phyloP scores from a whole-genome alignment of 148 eudicot species.

The Vaccinium darrowii region DNA sequence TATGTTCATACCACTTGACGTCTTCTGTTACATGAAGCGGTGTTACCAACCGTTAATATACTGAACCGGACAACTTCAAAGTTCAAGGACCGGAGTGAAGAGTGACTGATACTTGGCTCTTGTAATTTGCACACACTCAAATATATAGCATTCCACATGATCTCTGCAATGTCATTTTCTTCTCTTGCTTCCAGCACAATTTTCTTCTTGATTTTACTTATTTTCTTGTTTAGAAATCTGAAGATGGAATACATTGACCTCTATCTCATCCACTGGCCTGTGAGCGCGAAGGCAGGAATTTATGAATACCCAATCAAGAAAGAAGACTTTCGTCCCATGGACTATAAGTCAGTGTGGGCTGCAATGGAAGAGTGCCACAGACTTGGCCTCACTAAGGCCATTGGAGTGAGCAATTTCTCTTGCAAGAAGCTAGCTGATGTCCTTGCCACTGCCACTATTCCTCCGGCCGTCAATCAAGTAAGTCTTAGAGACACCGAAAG shows the following conservation, averaged over 20 bases:
- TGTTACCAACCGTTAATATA: too few relatives aligned
- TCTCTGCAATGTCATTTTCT: neutral
- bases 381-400: slow-evolving; percentile 56
- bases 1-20: too few relatives aligned
- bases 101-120: too few relatives aligned
- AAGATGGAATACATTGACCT: slow-evolving; percentile 53
- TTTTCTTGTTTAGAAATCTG: slow-evolving; percentile 33
- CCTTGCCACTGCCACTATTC: slow-evolving; percentile 43
- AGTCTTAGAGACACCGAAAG: neutral
- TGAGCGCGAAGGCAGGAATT: slow-evolving; percentile 38
- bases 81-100: too few relatives aligned
- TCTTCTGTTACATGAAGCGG: too few relatives aligned
- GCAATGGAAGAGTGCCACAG: slow-evolving; percentile 68
- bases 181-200: neutral
- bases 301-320: slow-evolving; percentile 34
- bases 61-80: too few relatives aligned
- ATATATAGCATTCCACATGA: too few relatives aligned
- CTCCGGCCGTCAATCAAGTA: slow-evolving; percentile 69
- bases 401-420: slow-evolving; percentile 70
- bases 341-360: slow-evolving; percentile 48
- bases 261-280: slow-evolving; percentile 65
- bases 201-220: neutral
- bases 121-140: too few relatives aligned
- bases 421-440: slow-evolving; percentile 47
- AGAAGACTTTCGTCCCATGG: slow-evolving; percentile 46